Conservation (phyloP, 139 green algal genomes). For the Ulvella scutata region DNA sequence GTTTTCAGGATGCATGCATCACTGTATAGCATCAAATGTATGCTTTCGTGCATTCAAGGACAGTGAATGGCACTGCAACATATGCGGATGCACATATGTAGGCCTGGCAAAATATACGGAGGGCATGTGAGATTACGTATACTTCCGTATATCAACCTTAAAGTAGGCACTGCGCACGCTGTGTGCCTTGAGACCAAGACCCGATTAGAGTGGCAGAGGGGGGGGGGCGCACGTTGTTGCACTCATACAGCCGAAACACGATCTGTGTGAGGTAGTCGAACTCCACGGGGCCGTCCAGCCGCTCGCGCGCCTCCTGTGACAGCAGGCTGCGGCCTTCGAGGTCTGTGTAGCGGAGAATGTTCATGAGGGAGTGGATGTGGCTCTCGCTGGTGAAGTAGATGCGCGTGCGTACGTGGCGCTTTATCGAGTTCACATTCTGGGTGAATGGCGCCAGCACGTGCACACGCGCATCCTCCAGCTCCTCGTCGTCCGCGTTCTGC, state of each 20-base stretch:
- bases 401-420: slow-evolving; percentile 90
- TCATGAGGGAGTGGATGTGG: slow-evolving; percentile 91
- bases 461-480: slow-evolving; percentile 28
- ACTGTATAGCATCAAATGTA: too few species aligned
- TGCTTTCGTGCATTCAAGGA: too few species aligned
- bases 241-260: slow-evolving; percentile 93
- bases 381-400: slow-evolving; percentile 97
- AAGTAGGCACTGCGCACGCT: too few species aligned
- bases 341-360: slow-evolving; percentile 67
- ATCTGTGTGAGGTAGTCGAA: slow-evolving; percentile 96
- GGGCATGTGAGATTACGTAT: too few species aligned
- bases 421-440: slow-evolving; percentile 79
- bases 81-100: too few species aligned
- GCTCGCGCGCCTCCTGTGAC: slow-evolving; percentile 14
- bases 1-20: too few species aligned
- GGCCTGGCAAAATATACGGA: too few species aligned
- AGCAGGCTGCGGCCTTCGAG: slow-evolving; percentile 10
- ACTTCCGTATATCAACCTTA: too few species aligned
- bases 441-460: slow-evolving; percentile 76
- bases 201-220: too few species aligned
- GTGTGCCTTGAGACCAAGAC: too few species aligned
- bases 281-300: slow-evolving; percentile 48
- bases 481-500: slow-evolving; percentile 4
- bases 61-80: too few species aligned
- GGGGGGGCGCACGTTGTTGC: slow-evolving; percentile 41